phyloP scores from a whole-genome alignment of 345 rosid species.

The Populus ilicifolia region DNA sequence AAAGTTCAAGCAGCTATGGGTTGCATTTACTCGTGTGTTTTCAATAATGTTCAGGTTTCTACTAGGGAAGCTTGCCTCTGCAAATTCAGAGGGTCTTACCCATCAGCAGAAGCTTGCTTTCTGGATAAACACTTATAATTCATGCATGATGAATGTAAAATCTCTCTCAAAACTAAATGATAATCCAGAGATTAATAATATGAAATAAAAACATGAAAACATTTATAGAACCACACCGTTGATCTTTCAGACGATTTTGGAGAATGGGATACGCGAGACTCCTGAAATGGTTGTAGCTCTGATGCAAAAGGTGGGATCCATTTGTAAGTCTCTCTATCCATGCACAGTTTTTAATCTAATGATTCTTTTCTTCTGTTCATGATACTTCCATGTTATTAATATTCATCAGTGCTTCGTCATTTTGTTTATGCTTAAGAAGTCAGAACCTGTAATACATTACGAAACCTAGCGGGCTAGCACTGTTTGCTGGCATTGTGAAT shows the following conservation, averaged over 20 bases:
- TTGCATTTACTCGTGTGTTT: slow-evolving; percentile 13
- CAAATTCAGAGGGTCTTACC: slow-evolving; percentile 57
- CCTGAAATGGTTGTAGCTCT: slow-evolving; percentile 78
- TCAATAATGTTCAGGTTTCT: slow-evolving; percentile 48
- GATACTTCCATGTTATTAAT: neutral
- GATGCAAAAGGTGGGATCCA: slow-evolving; percentile 71
- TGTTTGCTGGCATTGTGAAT: neutral
- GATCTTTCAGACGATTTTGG: slow-evolving; percentile 59
- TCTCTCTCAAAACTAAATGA: neutral
- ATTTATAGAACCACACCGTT: slow-evolving; percentile 2
- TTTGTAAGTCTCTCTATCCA: neutral
- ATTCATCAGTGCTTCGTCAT: neutral
- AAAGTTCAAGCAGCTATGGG: neutral
- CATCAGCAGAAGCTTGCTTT: slow-evolving; percentile 97
- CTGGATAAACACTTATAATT: slow-evolving; percentile 89
- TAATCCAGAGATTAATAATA: neutral
- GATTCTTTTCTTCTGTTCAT: neutral
- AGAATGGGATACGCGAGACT: slow-evolving; percentile 68
- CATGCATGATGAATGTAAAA: slow-evolving; percentile 82
- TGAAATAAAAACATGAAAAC: slow-evolving; percentile 5
- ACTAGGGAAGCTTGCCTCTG: slow-evolving; percentile 67
- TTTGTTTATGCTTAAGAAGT: neutral
- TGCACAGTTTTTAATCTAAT: neutral
- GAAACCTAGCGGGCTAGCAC: neutral
- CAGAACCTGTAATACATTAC: neutral